phyloP scores from a whole-genome alignment of 2,329 filamentous ascomycete species.

The Penicillium hordei region DNA sequence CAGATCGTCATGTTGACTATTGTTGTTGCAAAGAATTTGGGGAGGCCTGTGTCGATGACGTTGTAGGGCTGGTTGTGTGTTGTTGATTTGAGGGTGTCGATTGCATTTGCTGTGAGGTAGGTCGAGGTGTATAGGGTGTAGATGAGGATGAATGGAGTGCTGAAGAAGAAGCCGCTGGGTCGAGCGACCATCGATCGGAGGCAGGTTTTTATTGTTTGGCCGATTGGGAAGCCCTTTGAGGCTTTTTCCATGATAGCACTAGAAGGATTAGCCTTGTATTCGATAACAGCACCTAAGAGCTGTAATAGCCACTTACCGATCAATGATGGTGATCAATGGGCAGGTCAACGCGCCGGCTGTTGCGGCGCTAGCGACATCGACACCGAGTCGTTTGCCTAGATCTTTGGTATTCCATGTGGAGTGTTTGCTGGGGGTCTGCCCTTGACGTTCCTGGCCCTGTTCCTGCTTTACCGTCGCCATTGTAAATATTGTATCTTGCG shows the following conservation, averaged over 20 bases:
- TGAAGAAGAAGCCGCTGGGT: conserved; percentile 46
- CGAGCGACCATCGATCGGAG: conserved; percentile 41
- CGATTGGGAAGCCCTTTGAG: conserved; percentile 45
- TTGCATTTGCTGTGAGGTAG: conserved; percentile 81
- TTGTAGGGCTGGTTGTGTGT: conserved; percentile 56
- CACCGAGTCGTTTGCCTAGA: conserved; percentile 63
- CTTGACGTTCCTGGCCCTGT: conserved; percentile 15
- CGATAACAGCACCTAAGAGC: not conserved
- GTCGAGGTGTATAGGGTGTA: conserved; percentile 77
- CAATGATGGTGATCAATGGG: conserved; percentile 82
- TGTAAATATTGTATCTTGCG: conserved; percentile 24
- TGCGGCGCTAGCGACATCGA: conserved; percentile 68
- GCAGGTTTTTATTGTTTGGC: conserved; percentile 42
- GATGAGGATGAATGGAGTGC: conserved; percentile 51
- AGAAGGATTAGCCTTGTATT: not conserved
- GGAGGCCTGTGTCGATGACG: conserved; percentile 67
- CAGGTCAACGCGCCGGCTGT: conserved; percentile 74
- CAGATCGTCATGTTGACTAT: conserved; percentile 81
- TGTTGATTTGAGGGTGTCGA: conserved; percentile 78
- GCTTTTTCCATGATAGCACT: conserved; percentile 54
- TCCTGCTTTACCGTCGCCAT: conserved; percentile 22
- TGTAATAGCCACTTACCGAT: conserved; percentile 58
- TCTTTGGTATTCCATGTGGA: conserved; percentile 72
- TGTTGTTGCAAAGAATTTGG: conserved; percentile 79
- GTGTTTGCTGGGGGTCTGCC: conserved; percentile 6